These are phyloP conservation scores for Diddensiella santjacobensis DNA, from an alignment of 805 yeast species.

Conservation along the genomic window DNA sequence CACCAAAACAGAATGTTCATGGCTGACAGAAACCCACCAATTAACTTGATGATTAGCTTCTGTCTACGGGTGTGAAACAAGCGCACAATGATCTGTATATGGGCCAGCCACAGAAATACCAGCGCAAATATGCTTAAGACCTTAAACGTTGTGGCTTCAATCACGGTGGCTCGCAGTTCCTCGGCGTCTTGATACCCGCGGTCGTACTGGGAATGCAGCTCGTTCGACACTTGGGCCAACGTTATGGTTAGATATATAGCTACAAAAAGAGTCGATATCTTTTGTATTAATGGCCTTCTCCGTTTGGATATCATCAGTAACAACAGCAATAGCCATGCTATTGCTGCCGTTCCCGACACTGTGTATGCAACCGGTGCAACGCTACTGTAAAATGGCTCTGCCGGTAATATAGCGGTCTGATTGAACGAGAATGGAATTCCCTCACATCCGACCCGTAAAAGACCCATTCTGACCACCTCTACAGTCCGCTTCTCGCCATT, in stretches of 20 bases:
- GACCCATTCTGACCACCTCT: conserved; percentile 5
- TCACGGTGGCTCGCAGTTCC: conserved; percentile 39
- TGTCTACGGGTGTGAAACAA: conserved; percentile 36
- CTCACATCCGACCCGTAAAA: conserved; percentile 10
- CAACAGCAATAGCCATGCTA: conserved; percentile 68
- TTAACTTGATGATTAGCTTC: conserved; percentile 31
- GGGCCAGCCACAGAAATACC: conserved; percentile 49
- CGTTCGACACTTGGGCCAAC: conserved; percentile 43
- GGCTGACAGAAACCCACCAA: conserved; percentile 35
- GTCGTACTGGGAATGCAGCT: conserved; percentile 49
- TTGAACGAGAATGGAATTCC: background rate
- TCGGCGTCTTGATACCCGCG: conserved; percentile 51
- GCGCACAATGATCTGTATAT: conserved; percentile 48
- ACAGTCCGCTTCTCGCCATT: conserved; percentile 5
- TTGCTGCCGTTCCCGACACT: conserved; percentile 33
- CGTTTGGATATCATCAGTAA: conserved; percentile 53
- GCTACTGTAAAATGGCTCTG: conserved; percentile 31
- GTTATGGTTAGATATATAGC: conserved; percentile 53
- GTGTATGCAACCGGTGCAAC: conserved; percentile 33
- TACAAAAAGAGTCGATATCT: conserved; percentile 53
- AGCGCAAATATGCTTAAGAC: conserved; percentile 42
- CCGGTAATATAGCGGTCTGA: background rate
- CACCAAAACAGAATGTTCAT: conserved; percentile 30
- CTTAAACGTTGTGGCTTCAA: conserved; percentile 37
- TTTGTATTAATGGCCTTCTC: conserved; percentile 55